These are phyloP conservation scores for Hemerocallis citrina DNA, from an alignment of 106 monocot species.

Conservation along the genomic window DNA sequence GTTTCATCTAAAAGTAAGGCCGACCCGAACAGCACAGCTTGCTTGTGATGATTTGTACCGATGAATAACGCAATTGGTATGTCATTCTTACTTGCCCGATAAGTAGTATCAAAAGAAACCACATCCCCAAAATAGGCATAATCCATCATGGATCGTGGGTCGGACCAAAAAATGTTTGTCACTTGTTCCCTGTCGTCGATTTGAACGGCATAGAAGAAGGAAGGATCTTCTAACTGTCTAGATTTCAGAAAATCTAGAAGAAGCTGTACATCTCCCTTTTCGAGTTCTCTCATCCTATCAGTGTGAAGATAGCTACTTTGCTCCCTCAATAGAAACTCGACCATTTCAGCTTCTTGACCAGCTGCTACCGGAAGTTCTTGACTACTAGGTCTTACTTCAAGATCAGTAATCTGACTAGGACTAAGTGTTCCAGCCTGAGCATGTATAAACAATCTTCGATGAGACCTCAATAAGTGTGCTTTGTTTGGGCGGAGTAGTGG, in stretches of 20 bases:
- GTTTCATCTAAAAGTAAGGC: constrained; percentile 58
- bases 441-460: constrained; percentile 25
- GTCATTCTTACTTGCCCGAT: constrained; percentile 23
- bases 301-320: constrained; percentile 35
- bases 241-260: constrained; percentile 48
- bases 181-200: constrained; percentile 44
- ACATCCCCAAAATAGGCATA: constrained; percentile 65
- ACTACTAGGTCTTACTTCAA: constrained; percentile 11
- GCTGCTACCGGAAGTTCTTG: constrained; percentile 14
- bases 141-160: constrained; percentile 41
- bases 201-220: constrained; percentile 55
- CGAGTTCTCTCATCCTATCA: constrained; percentile 43
- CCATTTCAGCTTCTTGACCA: constrained; percentile 21
- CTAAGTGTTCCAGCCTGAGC: constrained; percentile 22
- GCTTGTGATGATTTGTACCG: constrained; percentile 62
- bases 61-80: constrained; percentile 50
- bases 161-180: constrained; percentile 63
- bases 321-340: constrained; percentile 36
- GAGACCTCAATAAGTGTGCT: constrained; percentile 52
- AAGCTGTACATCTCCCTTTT: constrained; percentile 48
- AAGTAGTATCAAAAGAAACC: constrained; percentile 51
- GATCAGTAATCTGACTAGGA: constrained; percentile 3
- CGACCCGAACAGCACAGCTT: constrained; percentile 46
- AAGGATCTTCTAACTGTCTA: constrained; percentile 41
- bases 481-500: constrained; percentile 36